Evolutionary conservation across 2,329 filamentous ascomycete species (phyloP), one percentile per base, ranked within the genome.

Genomic region (Magnaporthiopsis poae): DNA sequence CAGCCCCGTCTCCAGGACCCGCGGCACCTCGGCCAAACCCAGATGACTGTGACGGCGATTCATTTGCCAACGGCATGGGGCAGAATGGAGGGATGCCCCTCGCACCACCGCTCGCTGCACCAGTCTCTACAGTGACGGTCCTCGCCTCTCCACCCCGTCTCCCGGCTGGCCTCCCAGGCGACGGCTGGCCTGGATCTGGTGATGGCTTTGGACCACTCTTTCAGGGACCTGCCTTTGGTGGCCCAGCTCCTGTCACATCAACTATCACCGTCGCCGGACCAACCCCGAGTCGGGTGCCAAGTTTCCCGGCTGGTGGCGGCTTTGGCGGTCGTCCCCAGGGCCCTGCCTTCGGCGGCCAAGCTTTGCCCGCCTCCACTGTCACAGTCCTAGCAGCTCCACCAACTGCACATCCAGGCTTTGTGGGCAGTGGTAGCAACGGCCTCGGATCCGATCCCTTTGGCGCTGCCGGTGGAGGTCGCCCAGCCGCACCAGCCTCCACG

Each of bases 311-410:
- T 31, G 60, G 60, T 5, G 60, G 60, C 25, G 60, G n/a, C 60
- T 61, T 61, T 27, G 27, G 13, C 31, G 12, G 9, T 33, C 13
- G 60, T 33, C 13, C 27, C 11, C 12, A 29, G 12, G 60, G 60
- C 4, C 11, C 60, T 31, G 60, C 4, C 25, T 61, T 31, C 31
- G 60, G 11, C n/a, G 52, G 27, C 29, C 64, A 29, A 18, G 27
- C 46, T 56, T 21, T 13, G 39, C 5, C 35, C 8, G 13, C 33
- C 29, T 25, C 18, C 8, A 46, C 27, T 4, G 39, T 59, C 29
- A 62, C 31, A 27, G 64, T 63, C 39, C 65, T 66, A 60, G 68
- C 46, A 61, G 66, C 31, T 36, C 64, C 64, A 15, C 63, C 69
- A 64, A 62, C 62, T 5, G 64, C 68, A 15, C 64, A 33, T 12